phyloP scores from a whole-genome alignment of 495 filamentous ascomycete species.

The Podospora pseudocomata region DNA sequence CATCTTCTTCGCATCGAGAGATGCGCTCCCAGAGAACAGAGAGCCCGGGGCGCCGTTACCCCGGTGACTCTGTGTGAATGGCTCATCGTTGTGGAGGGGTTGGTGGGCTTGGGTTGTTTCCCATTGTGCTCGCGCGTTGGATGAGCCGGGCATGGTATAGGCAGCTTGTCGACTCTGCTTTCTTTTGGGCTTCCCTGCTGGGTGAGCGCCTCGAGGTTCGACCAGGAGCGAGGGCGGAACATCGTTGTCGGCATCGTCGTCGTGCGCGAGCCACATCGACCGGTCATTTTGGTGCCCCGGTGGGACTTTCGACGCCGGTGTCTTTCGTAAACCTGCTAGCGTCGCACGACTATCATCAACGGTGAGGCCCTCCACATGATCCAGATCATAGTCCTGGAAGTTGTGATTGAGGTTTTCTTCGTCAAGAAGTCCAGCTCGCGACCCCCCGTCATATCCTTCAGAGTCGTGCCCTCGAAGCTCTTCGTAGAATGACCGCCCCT shows the following conservation, averaged over 20 bases:
- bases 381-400: slow-evolving; percentile 70
- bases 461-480: slow-evolving; percentile 61
- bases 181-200: slow-evolving; percentile 6
- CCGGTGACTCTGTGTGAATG: slow-evolving; percentile 14
- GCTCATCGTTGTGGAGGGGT: slow-evolving; percentile 51
- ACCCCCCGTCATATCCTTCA: slow-evolving; percentile 53
- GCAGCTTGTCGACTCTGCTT: slow-evolving; percentile 20
- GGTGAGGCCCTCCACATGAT: slow-evolving; percentile 55
- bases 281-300: slow-evolving; percentile 13
- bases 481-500: slow-evolving; percentile 68
- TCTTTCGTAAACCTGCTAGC: slow-evolving; percentile 38
- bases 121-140: slow-evolving; percentile 62
- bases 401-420: slow-evolving; percentile 63
- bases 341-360: slow-evolving; percentile 63
- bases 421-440: slow-evolving; percentile 64
- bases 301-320: background rate
- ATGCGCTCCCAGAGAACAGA: slow-evolving; percentile 37
- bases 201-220: slow-evolving; percentile 47
- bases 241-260: slow-evolving; percentile 84
- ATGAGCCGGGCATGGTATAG: slow-evolving; percentile 45
- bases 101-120: slow-evolving; percentile 61
- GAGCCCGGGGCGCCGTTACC: slow-evolving; percentile 25
- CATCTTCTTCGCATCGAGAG: slow-evolving; percentile 67
- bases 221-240: slow-evolving; percentile 86
- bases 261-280: slow-evolving; percentile 39